phyloP scores from a whole-genome alignment of 768 basidiomycete species.

The Lactarius indigo region DNA sequence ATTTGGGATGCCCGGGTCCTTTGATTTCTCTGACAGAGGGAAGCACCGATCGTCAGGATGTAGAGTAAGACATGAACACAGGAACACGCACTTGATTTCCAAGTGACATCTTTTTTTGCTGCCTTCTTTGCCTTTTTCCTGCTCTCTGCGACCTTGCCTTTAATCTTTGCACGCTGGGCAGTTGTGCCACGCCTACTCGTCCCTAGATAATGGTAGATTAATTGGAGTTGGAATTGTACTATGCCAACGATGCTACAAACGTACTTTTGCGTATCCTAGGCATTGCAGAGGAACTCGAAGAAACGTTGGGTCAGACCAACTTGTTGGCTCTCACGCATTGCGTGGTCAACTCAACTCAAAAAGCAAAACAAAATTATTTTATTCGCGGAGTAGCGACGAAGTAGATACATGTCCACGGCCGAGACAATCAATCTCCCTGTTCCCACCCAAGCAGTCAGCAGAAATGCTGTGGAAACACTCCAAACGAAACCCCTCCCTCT shows the following conservation, averaged over 20 bases:
- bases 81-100: slow-evolving; percentile 76
- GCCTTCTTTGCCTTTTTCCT: slow-evolving; percentile 71
- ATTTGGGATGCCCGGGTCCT: slow-evolving; percentile 93
- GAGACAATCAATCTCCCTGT: slow-evolving; percentile 10
- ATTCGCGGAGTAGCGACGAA: background rate
- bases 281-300: slow-evolving; percentile 11
- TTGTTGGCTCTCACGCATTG: background rate
- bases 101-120: slow-evolving; percentile 74
- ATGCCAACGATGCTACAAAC: background rate
- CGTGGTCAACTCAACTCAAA: background rate
- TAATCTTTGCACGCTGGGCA: slow-evolving; percentile 66
- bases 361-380: slow-evolving; percentile 4
- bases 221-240: background rate
- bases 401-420: slow-evolving; percentile 14
- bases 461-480: slow-evolving; percentile 8
- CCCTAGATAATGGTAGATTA: slow-evolving; percentile 43
- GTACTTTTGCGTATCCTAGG: slow-evolving; percentile 30
- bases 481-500: background rate
- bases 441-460: slow-evolving; percentile 15
- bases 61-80: slow-evolving; percentile 2
- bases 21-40: slow-evolving; percentile 56
- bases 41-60: slow-evolving; percentile 3
- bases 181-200: slow-evolving; percentile 80
- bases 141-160: slow-evolving; percentile 72
- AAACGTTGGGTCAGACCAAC: background rate